phyloP scores from a whole-genome alignment of 306 rosid species.

The Quercus suber region DNA sequence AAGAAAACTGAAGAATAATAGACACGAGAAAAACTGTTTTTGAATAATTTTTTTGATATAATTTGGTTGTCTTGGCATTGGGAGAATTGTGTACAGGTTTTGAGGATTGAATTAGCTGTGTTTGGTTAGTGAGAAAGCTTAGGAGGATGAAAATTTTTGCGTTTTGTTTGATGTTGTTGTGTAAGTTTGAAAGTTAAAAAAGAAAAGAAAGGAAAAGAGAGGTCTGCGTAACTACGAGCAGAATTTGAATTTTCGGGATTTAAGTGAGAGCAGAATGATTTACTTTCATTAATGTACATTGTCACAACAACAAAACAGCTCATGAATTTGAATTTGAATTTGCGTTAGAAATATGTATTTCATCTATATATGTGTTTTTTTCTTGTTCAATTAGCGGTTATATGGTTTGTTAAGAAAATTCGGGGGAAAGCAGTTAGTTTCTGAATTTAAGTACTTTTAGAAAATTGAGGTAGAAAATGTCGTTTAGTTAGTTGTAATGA shows the following conservation, averaged over 20 bases:
- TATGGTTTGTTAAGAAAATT: background rate
- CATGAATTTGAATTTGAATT: background rate
- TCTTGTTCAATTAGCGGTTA: background rate
- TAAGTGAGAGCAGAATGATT: constrained; percentile 5
- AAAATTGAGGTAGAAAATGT: background rate
- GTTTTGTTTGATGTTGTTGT: background rate
- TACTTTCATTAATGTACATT: background rate
- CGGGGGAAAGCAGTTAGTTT: background rate
- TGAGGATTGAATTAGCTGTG: background rate
- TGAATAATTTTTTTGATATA: background rate
- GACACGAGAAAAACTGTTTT: too few relatives aligned
- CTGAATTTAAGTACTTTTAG: background rate
- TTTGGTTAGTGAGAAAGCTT: background rate
- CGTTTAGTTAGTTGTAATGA: background rate
- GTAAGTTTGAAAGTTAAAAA: background rate
- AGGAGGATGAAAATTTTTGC: background rate
- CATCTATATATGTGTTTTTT: background rate
- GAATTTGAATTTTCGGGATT: background rate
- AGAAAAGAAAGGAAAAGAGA: background rate
- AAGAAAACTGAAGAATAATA: background rate
- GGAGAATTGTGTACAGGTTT: background rate
- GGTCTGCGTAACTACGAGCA: background rate
- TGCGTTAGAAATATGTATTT: background rate
- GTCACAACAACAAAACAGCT: background rate
- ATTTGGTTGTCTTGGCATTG: background rate